Conservation (phyloP, 305 asterid species). For the Fraxinus latifolia region DNA sequence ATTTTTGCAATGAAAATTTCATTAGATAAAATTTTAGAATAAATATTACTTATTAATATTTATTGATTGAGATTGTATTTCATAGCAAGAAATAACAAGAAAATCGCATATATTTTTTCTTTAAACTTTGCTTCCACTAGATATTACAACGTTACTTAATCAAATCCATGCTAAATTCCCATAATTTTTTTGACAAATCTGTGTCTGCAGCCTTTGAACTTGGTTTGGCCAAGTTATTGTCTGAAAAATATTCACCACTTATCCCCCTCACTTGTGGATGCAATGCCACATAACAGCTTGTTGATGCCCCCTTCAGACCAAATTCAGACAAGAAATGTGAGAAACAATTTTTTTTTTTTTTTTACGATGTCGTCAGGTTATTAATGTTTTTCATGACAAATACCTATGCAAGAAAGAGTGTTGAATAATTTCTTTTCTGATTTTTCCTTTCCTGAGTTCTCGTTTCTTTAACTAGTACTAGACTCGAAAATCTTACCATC, state of each 20-base stretch:
- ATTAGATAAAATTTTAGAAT: no score
- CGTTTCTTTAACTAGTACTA: neutral
- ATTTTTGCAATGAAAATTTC: no score
- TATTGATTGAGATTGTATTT: no score
- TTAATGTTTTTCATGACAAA: neutral
- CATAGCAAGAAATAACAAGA: no score
- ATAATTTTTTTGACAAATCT: constrained; percentile 48
- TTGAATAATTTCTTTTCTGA: neutral
- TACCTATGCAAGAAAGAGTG: neutral
- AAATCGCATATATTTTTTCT: neutral
- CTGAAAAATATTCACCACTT: constrained; percentile 50
- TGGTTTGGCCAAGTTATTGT: constrained; percentile 49
- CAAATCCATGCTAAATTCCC: constrained; percentile 60
- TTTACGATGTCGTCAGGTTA: neutral
- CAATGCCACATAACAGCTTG: constrained; percentile 57
- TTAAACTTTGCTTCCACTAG: neutral
- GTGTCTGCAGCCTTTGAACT: constrained; percentile 32
- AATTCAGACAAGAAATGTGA: neutral
- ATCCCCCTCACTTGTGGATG: constrained; percentile 53
- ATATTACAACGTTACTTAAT: constrained; percentile 8
- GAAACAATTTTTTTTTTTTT: neutral
- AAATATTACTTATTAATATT: no score
- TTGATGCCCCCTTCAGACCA: constrained; percentile 54
- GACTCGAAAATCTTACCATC: neutral
- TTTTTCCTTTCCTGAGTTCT: neutral